Evolutionary conservation across 2,329 filamentous ascomycete species (phyloP), one percentile per base, ranked within the genome.

Genomic region (Ophiostoma quercus): DNA sequence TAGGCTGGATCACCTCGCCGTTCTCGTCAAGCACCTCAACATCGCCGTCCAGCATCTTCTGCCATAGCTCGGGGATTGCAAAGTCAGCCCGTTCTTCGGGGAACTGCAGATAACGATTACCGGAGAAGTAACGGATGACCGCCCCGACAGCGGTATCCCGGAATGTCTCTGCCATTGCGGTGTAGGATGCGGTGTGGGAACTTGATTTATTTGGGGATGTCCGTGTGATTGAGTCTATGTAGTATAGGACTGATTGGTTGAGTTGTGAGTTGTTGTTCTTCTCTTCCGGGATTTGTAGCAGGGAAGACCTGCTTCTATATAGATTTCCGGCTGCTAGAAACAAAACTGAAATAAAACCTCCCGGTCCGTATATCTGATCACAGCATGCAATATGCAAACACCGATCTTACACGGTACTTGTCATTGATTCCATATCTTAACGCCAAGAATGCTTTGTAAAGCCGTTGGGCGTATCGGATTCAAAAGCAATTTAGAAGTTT

Each of bases 31-130:
- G 11, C n/a, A 66, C 63, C n/a, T 51, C 67, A n/a, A 67, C 91
- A 72, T 97, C 92, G 77, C 96, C 91, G 76, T 90, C 92, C 66
- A 94, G 82, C 7, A 88, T 83, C 71, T 89, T 88, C 41, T 96
- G 78, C 68, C 90, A 87, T 62, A 86, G 84, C 70, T 90, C 82
- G 68, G 86, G 82, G 7, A 84, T 81, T 73, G 86, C 84, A 70
- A 87, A 88, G 69, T 92, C 90, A 39, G 87, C 85, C 69, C 88
- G 85, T 72, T 92, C 90, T 68, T 87, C 89, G 22, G 84, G 82
- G 39, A 90, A 88, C 75, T 91, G 87, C n/a, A 77, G 70, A 2
- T 74, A 34, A 14, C 73, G 74, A 70, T 77, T 77, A 22, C 72
- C 62, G 8, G 75, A 77, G n/a, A 76, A 22, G 8, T 75, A 72